phyloP scores from a whole-genome alignment of 2,329 filamentous ascomycete genomes.

The Pyrenophora teres region DNA sequence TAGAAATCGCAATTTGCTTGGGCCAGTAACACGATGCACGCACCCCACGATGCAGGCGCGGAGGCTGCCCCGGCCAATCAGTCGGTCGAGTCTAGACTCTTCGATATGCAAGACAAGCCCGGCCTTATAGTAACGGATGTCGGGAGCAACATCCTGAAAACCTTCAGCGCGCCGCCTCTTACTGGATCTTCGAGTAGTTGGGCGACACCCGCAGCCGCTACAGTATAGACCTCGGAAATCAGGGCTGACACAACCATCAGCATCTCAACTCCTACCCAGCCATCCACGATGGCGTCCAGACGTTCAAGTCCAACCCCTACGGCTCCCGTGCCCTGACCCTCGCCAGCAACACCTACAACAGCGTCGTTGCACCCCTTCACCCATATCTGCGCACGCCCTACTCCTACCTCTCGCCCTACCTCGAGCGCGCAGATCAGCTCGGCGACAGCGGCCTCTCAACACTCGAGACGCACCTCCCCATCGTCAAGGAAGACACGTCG shows the following conservation, averaged over 20 bases:
- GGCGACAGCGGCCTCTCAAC: slow-evolving; percentile 46
- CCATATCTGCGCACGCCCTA: slow-evolving; percentile 81
- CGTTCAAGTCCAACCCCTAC: slow-evolving; percentile 80
- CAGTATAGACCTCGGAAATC: background rate
- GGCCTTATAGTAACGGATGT: too few relatives aligned
- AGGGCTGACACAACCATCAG: slow-evolving; percentile 51
- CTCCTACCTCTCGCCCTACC: slow-evolving; percentile 81
- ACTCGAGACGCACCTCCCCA: slow-evolving; percentile 46
- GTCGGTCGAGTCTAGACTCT: background rate
- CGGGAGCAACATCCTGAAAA: too few relatives aligned
- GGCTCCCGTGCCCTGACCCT: slow-evolving; percentile 82
- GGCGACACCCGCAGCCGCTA: too few relatives aligned
- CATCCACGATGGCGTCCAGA: slow-evolving; percentile 75
- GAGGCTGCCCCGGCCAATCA: slow-evolving; percentile 16
- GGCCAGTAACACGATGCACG: slow-evolving; percentile 12
- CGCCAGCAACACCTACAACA: slow-evolving; percentile 74
- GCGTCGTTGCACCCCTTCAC: slow-evolving; percentile 75
- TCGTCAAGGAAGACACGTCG: slow-evolving; percentile 56
- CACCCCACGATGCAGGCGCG: slow-evolving; percentile 15
- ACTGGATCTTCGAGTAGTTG: too few relatives aligned
- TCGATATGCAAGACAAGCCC: background rate
- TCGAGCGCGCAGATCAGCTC: slow-evolving; percentile 73
- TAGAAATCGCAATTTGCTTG: slow-evolving; percentile 9
- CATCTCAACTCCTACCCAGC: slow-evolving; percentile 85
- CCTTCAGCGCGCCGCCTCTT: too few relatives aligned